Conservation (phyloP, 495 filamentous ascomycete species). For the Daldinia vernicosa region DNA sequence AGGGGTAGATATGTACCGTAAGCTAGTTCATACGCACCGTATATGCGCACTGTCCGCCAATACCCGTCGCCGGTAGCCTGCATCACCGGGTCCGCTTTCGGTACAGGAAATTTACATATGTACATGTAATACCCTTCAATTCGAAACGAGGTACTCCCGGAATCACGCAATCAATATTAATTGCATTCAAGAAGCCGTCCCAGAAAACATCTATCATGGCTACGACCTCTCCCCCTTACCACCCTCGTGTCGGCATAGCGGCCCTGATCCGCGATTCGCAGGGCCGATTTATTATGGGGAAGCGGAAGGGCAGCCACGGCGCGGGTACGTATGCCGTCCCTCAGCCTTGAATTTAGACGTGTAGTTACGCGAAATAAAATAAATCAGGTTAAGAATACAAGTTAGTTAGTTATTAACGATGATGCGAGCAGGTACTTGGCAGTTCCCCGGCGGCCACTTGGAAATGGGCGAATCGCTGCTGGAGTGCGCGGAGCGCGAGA, state of each 20-base stretch:
- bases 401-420: too few species aligned
- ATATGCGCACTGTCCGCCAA: background rate
- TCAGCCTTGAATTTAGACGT: background rate
- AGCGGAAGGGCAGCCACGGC: slow-evolving; percentile 54
- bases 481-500: slow-evolving; percentile 68
- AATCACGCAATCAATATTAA: too few species aligned
- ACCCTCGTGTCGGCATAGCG: slow-evolving; percentile 53
- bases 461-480: slow-evolving; percentile 69
- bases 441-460: slow-evolving; percentile 74
- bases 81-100: slow-evolving; percentile 16
- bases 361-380: too few species aligned
- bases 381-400: too few species aligned
- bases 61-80: background rate
- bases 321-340: slow-evolving; percentile 41
- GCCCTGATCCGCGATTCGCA: slow-evolving; percentile 48
- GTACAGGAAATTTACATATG: background rate
- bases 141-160: background rate
- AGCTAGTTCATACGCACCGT: background rate
- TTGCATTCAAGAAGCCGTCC: too few species aligned
- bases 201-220: too few species aligned
- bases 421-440: slow-evolving; percentile 60
- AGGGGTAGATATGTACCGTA: background rate
- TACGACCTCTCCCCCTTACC: slow-evolving; percentile 11
- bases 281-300: slow-evolving; percentile 52
- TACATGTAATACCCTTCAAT: background rate